Conservation (phyloP, 2,329 filamentous ascomycete genomes). For the Xylaria polymorpha region DNA sequence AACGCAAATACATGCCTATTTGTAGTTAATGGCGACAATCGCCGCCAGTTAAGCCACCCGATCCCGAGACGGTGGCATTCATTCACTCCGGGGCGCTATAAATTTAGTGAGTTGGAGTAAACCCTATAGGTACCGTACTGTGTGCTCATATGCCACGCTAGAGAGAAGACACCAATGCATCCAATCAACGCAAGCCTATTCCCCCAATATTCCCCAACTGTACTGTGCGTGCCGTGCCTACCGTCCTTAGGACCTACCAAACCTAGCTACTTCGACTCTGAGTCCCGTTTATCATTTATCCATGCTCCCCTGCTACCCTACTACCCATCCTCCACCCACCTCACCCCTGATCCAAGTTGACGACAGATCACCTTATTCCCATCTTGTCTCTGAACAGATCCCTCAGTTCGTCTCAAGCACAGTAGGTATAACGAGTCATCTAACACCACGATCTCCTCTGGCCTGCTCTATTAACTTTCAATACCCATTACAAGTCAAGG, state of each 20-base stretch:
- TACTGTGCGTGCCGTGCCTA: neutral
- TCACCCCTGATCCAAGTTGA: conserved; percentile 38
- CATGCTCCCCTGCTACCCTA: neutral
- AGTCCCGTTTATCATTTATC: conserved; percentile 26
- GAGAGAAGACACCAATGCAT: neutral
- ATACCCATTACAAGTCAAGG: neutral
- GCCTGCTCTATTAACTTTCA: neutral
- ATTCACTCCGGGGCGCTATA: neutral
- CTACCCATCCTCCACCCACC: conserved; percentile 22
- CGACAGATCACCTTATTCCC: conserved; percentile 39
- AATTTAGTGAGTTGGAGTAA: neutral
- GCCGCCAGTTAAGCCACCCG: neutral
- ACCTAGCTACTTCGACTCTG: neutral
- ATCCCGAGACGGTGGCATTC: neutral
- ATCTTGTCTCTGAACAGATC: conserved; percentile 18
- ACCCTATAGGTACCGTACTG: neutral
- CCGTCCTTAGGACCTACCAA: neutral
- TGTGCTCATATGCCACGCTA: neutral
- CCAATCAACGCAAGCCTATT: neutral
- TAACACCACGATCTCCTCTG: conserved; percentile 5
- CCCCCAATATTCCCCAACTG: neutral
- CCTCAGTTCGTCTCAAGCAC: conserved; percentile 5
- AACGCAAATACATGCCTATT: too few species aligned
- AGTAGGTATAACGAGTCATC: conserved; percentile 18
- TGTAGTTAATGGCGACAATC: neutral